phyloP scores from a whole-genome alignment of 2,329 filamentous ascomycete genomes.

The Capronia epimyces region DNA sequence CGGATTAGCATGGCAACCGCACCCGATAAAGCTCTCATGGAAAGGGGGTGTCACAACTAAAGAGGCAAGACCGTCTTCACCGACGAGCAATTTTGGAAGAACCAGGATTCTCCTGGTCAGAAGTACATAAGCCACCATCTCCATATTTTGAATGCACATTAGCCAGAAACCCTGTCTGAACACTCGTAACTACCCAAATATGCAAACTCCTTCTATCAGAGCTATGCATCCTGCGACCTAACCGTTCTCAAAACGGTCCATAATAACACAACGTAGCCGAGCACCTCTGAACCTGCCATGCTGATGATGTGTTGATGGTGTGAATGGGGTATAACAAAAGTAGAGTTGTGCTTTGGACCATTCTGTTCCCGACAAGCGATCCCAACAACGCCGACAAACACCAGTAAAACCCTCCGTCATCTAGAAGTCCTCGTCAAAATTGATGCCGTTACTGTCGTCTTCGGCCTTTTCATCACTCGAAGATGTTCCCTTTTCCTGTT shows the following conservation, averaged over 20 bases:
- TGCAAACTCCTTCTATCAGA: slow-evolving; percentile 2
- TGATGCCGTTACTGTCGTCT: slow-evolving; percentile 64
- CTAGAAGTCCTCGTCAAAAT: slow-evolving; percentile 96
- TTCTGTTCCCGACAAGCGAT: not conserved
- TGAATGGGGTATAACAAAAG: slow-evolving; percentile 16
- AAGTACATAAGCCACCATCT: too few species aligned
- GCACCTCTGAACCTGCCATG: slow-evolving; percentile 5
- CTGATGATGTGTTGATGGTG: slow-evolving; percentile 9
- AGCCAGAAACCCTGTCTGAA: not conserved
- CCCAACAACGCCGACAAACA: slow-evolving; percentile 15
- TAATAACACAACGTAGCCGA: slow-evolving; percentile 1
- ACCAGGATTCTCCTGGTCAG: too few species aligned
- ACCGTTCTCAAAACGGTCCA: slow-evolving; percentile 7
- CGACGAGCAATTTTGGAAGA: too few species aligned
- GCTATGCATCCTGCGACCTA: slow-evolving; percentile 1
- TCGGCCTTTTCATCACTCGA: slow-evolving; percentile 41
- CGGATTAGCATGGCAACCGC: not conserved
- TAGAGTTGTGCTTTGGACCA: slow-evolving; percentile 7
- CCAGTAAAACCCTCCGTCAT: slow-evolving; percentile 25
- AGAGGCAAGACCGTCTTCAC: too few species aligned
- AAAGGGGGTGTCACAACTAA: not conserved
- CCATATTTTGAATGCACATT: not conserved
- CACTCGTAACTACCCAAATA: not conserved
- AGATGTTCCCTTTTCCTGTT: slow-evolving; percentile 54
- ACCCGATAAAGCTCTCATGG: slow-evolving; percentile 1